Percentiles rank a stretch among this genome's conserved stretches.
phyloP scores from a whole-genome alignment of 345 rosid genomes.

The Carallia pectinifolia region DNA sequence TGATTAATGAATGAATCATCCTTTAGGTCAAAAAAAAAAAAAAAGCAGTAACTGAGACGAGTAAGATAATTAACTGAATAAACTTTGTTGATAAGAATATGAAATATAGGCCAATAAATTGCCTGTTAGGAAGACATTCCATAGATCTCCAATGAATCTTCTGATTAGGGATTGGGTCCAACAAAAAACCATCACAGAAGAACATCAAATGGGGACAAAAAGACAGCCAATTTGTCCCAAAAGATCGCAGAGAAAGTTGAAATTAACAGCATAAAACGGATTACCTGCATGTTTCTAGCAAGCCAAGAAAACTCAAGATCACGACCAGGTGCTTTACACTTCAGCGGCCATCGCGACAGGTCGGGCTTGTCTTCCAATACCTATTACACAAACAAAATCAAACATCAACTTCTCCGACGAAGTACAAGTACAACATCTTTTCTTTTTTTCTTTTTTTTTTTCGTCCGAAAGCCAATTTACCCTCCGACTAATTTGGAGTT shows the following conservation, averaged over 20 bases:
- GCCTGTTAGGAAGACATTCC: conserved; percentile 86
- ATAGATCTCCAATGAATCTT: conserved; percentile 92
- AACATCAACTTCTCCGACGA: conserved; percentile 9
- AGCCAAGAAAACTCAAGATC: conserved; percentile 88
- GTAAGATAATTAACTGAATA: no score
- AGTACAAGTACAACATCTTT: neutral
- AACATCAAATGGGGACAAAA: conserved; percentile 4
- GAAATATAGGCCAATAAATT: neutral
- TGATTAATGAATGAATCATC: no score
- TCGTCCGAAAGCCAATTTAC: no score
- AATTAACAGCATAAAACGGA: neutral
- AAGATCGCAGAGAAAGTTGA: neutral
- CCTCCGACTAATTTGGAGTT: no score
- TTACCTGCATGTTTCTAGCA: conserved; percentile 87
- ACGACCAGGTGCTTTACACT: conserved; percentile 80
- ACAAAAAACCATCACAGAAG: neutral
- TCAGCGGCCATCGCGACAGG: conserved; percentile 74
- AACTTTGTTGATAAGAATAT: no score
- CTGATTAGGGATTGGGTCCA: conserved; percentile 85
- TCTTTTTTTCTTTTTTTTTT: no score
- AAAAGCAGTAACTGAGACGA: no score
- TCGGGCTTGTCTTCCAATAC: conserved; percentile 71
- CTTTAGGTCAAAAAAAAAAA: no score
- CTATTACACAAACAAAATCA: conserved; percentile 35
- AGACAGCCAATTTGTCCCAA: neutral